Evolutionary conservation across 441 rosid genomes (phyloP).

Genomic region (Erodium trifolium): DNA sequence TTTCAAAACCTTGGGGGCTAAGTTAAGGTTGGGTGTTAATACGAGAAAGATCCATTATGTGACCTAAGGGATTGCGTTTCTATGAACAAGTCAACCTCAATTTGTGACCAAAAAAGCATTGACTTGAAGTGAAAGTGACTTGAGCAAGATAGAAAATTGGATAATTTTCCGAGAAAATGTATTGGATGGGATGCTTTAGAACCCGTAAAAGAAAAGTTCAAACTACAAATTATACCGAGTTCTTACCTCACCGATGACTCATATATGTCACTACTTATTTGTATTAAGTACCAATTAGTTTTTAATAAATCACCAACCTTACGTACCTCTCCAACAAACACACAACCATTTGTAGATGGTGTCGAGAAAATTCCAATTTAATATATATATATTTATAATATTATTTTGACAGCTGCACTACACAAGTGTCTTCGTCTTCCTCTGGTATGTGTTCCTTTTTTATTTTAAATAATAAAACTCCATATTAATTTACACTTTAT

Average conservation of each 20-base stretch:
- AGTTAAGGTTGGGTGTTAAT: neutral
- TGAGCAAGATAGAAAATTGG: neutral
- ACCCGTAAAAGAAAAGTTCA: neutral
- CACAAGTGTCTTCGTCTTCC: neutral
- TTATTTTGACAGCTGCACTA: neutral
- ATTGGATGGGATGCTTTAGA: neutral
- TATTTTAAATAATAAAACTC: no score
- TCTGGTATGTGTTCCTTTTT: neutral
- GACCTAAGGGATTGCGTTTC: neutral
- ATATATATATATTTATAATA: no score
- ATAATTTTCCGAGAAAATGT: neutral
- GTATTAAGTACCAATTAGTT: no score
- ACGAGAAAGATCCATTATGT: neutral
- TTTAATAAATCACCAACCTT: neutral
- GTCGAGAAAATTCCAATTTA: neutral
- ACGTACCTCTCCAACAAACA: neutral
- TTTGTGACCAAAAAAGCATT: neutral
- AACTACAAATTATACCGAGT: neutral
- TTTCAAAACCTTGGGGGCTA: neutral
- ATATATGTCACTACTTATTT: no score
- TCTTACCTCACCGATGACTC: neutral
- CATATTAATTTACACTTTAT: no score
- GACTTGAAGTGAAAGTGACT: neutral
- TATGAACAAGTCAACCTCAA: neutral
- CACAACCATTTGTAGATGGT: neutral